Evolutionary conservation across 2,329 filamentous ascomycete genomes (phyloP).

Genomic region (Nemania serpens): DNA sequence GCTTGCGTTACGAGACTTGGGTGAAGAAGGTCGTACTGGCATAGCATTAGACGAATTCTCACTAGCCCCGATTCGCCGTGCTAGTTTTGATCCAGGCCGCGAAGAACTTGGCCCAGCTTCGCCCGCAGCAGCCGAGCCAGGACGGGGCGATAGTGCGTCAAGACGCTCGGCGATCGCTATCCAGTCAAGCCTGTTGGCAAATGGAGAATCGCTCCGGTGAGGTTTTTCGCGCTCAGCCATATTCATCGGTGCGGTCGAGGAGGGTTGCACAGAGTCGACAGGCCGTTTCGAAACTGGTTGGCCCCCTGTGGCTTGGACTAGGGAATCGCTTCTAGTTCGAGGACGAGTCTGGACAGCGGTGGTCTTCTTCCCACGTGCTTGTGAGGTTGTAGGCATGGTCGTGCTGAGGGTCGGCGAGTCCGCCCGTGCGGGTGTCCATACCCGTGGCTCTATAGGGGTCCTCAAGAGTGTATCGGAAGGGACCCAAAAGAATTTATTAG

Average conservation of each 20-base stretch:
- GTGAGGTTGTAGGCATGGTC: background rate
- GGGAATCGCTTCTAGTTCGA: background rate
- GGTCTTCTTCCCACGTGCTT: constrained; percentile 1
- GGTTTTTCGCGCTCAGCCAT: background rate
- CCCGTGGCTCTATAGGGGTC: constrained; percentile 10
- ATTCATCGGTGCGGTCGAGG: background rate
- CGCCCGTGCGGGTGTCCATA: constrained; percentile 16
- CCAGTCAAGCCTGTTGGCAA: background rate
- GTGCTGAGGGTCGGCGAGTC: constrained; percentile 25
- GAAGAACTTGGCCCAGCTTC: background rate
- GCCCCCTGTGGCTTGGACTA: background rate
- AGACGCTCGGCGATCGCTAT: background rate
- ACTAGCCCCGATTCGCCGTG: background rate
- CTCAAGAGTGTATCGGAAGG: constrained; percentile 11
- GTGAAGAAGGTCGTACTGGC: background rate
- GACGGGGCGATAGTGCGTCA: background rate
- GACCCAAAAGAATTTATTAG: constrained; percentile 16
- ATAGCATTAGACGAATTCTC: background rate
- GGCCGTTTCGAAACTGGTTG: background rate
- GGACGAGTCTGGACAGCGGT: background rate
- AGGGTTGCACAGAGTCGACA: background rate
- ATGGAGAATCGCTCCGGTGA: background rate
- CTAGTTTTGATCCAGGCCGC: background rate
- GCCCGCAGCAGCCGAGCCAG: background rate
- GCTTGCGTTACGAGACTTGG: background rate